Percentiles rank a stretch among this genome's conserved stretches.
phyloP scores from a whole-genome alignment of 1,139 yeast genomes.

The Candida sojae region DNA sequence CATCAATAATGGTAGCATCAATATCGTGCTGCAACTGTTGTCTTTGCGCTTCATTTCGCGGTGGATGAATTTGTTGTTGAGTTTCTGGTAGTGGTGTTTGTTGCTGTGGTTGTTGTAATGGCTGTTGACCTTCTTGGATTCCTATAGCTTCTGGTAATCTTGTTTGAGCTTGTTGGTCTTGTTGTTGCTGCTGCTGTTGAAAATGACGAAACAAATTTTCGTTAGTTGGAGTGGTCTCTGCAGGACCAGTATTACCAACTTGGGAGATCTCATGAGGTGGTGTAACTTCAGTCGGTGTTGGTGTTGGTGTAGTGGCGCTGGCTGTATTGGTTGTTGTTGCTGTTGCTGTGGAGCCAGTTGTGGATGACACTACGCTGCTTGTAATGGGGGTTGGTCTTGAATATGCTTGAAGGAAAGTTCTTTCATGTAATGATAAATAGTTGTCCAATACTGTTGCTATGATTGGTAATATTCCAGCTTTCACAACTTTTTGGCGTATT shows the following conservation, averaged over 20 bases:
- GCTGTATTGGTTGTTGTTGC: constrained; percentile 2
- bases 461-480: constrained; percentile 89
- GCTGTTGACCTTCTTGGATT: background rate
- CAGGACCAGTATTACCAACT: background rate
- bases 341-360: constrained; percentile 10
- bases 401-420: constrained; percentile 37
- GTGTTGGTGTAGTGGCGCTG: constrained; percentile 7
- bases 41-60: background rate
- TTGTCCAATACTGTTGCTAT: constrained; percentile 91
- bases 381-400: constrained; percentile 11
- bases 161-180: background rate
- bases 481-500: constrained; percentile 81
- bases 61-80: background rate
- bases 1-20: background rate
- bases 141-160: constrained; percentile 1
- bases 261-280: background rate
- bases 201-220: constrained; percentile 8
- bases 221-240: constrained; percentile 3
- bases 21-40: background rate
- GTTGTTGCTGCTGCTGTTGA: background rate
- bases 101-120: background rate
- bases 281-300: constrained; percentile 9
- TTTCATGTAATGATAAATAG: constrained; percentile 54
- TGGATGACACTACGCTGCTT: background rate
- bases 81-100: constrained; percentile 7